Percentiles rank a stretch among this genome's conserved stretches.
phyloP scores from a whole-genome alignment of 805 yeast species.

The Barnettozyma sucrosica region DNA sequence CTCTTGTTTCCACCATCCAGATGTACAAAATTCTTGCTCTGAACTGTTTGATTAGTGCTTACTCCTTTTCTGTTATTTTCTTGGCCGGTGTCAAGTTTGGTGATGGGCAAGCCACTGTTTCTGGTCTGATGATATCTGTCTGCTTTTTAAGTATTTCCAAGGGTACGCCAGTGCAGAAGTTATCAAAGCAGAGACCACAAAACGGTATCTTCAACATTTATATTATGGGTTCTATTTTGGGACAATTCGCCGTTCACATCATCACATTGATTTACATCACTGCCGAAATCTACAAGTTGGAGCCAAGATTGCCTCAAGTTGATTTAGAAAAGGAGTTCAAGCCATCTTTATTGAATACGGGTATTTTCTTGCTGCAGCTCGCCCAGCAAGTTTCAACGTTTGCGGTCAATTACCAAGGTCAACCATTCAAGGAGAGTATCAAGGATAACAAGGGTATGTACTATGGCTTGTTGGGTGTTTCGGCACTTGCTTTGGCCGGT shows the following conservation, averaged over 20 bases:
- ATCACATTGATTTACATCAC: slow-evolving; percentile 77
- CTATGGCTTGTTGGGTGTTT: slow-evolving; percentile 88
- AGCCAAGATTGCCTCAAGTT: slow-evolving; percentile 87
- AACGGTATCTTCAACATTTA: slow-evolving; percentile 93
- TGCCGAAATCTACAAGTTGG: slow-evolving; percentile 73
- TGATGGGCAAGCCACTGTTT: slow-evolving; percentile 94
- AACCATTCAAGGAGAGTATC: slow-evolving; percentile 91
- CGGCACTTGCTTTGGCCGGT: slow-evolving; percentile 81
- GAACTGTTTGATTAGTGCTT: slow-evolving; percentile 95
- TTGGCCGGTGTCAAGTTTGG: slow-evolving; percentile 98
- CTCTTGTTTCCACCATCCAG: slow-evolving; percentile 93
- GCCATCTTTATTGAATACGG: slow-evolving; percentile 92
- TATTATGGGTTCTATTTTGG: slow-evolving; percentile 95
- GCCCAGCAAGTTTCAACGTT: slow-evolving; percentile 97
- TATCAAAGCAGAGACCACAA: slow-evolving; percentile 93
- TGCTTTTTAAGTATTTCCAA: slow-evolving; percentile 95
- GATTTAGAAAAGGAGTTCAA: slow-evolving; percentile 84
- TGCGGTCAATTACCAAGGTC: slow-evolving; percentile 96
- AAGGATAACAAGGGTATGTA: slow-evolving; percentile 93
- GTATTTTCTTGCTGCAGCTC: slow-evolving; percentile 87
- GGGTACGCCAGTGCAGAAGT: slow-evolving; percentile 82
- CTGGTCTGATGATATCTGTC: slow-evolving; percentile 87
- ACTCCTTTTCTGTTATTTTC: slow-evolving; percentile 87
- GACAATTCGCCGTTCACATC: slow-evolving; percentile 94
- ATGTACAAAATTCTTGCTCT: slow-evolving; percentile 97